These are phyloP conservation scores for Tolypocladium pustulatum DNA, from an alignment of 2,329 filamentous ascomycete genomes.

Conservation along the genomic window DNA sequence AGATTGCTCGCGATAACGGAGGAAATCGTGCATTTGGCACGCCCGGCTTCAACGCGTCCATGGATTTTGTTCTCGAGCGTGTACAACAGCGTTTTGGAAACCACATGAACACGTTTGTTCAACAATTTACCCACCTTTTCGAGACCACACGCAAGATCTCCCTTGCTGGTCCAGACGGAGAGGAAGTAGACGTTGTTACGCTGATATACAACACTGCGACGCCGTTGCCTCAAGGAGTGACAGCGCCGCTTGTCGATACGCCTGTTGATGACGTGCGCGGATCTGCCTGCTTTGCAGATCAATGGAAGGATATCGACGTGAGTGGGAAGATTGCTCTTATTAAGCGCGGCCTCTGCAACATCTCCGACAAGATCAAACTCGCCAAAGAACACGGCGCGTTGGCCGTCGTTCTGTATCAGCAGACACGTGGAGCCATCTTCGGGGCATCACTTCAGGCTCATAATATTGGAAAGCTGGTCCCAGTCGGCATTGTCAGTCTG, in stretches of 20 bases:
- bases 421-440: slow-evolving; percentile 30
- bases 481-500: slow-evolving; percentile 21
- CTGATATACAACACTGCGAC: slow-evolving; percentile 38
- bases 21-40: slow-evolving; percentile 51
- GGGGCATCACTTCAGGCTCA: slow-evolving; percentile 38
- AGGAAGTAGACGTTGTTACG: slow-evolving; percentile 29
- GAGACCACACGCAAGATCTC: slow-evolving; percentile 29
- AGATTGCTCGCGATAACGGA: slow-evolving; percentile 42
- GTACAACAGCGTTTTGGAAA: slow-evolving; percentile 25
- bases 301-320: slow-evolving; percentile 30
- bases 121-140: slow-evolving; percentile 36
- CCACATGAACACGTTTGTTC: slow-evolving; percentile 32
- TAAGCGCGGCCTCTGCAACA: slow-evolving; percentile 32
- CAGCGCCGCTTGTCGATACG: slow-evolving; percentile 20
- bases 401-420: slow-evolving; percentile 50
- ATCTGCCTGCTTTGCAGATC: slow-evolving; percentile 27
- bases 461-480: slow-evolving; percentile 20
- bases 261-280: slow-evolving; percentile 25
- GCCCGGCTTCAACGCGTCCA: slow-evolving; percentile 47
- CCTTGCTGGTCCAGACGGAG: slow-evolving; percentile 33
- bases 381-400: slow-evolving; percentile 29
- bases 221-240: slow-evolving; percentile 23
- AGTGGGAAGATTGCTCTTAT: slow-evolving; percentile 32
- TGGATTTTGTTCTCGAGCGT: slow-evolving; percentile 44
- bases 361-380: slow-evolving; percentile 29